These are phyloP conservation scores for Aspergillus fructus DNA, from an alignment of 2,329 filamentous ascomycete genomes.

Conservation along the genomic window DNA sequence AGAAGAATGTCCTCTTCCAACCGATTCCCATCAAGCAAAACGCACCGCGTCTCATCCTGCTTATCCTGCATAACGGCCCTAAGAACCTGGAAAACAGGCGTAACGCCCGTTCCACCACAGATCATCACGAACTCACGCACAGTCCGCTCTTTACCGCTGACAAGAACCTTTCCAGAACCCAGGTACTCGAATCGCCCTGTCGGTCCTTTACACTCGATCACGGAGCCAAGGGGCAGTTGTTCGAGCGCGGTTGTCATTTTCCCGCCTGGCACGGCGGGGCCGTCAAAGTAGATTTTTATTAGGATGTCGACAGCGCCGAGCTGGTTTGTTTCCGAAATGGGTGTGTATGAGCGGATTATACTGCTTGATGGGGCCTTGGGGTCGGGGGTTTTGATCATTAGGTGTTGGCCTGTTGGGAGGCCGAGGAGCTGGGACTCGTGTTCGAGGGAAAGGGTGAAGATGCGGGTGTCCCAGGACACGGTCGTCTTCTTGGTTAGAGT, in stretches of 20 bases:
- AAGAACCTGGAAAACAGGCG: slow-evolving; percentile 84
- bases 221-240: slow-evolving; percentile 66
- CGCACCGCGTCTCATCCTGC: slow-evolving; percentile 64
- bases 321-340: slow-evolving; percentile 65
- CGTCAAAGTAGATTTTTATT: slow-evolving; percentile 77
- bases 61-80: slow-evolving; percentile 68
- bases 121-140: slow-evolving; percentile 79
- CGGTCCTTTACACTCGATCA: slow-evolving; percentile 83
- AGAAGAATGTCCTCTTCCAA: slow-evolving; percentile 80
- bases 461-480: slow-evolving; percentile 73
- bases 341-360: slow-evolving; percentile 85
- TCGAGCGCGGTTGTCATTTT: slow-evolving; percentile 82
- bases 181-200: slow-evolving; percentile 82
- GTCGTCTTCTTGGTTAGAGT: slow-evolving; percentile 66
- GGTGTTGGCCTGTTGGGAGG: slow-evolving; percentile 79
- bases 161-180: slow-evolving; percentile 61
- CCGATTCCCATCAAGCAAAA: slow-evolving; percentile 77
- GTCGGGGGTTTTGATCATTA: slow-evolving; percentile 79
- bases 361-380: slow-evolving; percentile 59
- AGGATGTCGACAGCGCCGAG: slow-evolving; percentile 70
- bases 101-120: slow-evolving; percentile 84
- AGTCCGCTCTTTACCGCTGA: slow-evolving; percentile 57
- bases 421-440: slow-evolving; percentile 69
- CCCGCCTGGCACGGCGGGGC: slow-evolving; percentile 60
- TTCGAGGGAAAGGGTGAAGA: slow-evolving; percentile 79